Evolutionary conservation across 164 flowering plant species (phyloP), one percentile per base, ranked within the genome.

Genomic region (Malania oleifera): DNA sequence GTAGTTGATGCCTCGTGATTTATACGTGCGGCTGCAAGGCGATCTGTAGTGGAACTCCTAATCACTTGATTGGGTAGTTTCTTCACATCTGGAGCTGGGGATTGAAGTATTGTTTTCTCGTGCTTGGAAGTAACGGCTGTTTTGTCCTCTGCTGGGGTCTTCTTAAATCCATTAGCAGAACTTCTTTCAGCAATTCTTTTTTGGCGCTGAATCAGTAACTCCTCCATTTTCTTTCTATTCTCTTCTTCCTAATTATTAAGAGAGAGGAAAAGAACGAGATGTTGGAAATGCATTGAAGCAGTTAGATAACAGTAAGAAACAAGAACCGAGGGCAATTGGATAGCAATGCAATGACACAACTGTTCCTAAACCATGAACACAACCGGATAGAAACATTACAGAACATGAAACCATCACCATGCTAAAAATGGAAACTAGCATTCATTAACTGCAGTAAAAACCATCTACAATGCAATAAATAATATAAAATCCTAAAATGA

Each of bases 151-250:
- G 51, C 44, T 12, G 67, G 15, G 11, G 64, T 26, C 55, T 19
- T 72, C 67, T 66, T 81, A 37, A 28, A 1, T 50, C 83, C 84
- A 37, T 61, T 65, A 40, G 68, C 66, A 37, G 79, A 70, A 73
- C 87, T 91, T 76, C 90, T 83, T 77, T 91, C 92, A 28, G 98
- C 89, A 68, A 91, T 91, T 65, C 98, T 73, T 74, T 82, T 85
- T 69, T 85, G 95, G 20, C 98, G 84, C 63, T 82, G 79, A 61
- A 76, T 61, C 43, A 59, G 25, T 46, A 83, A 60, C 71, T 88
- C 87, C 67, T 91, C 96, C 82, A 62, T 69, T 77, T 68, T 83
- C 81, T 67, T 86, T 52, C 82, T 74, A 23, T 52, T 77, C 72
- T 91, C 96, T 73, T 86, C 95, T 66, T 91, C 98, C 96, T 88